Evolutionary conservation across 2,329 filamentous ascomycete species (phyloP).

Genomic region (Neonectria neomacrospora): DNA sequence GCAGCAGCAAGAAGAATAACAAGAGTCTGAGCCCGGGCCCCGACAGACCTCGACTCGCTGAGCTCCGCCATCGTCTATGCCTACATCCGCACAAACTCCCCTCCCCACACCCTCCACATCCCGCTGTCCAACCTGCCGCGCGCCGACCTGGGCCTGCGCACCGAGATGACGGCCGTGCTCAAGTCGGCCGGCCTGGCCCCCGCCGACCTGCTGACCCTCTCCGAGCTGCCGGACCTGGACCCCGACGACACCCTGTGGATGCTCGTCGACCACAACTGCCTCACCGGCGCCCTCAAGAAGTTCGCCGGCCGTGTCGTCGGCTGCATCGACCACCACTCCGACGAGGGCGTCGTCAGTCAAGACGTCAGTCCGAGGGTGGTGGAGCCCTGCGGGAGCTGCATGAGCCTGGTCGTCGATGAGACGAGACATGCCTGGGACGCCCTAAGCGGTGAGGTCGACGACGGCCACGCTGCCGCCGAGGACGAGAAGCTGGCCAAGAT

Average conservation of each 20-base stretch:
- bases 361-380: conserved; percentile 69
- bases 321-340: conserved; percentile 82
- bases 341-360: conserved; percentile 67
- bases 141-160: conserved; percentile 75
- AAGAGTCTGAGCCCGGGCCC: neutral
- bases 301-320: conserved; percentile 68
- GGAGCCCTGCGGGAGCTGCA: conserved; percentile 76
- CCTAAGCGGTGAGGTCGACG: conserved; percentile 44
- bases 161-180: conserved; percentile 76
- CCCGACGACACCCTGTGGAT: conserved; percentile 73
- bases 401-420: conserved; percentile 74
- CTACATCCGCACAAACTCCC: conserved; percentile 74
- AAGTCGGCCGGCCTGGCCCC: conserved; percentile 66
- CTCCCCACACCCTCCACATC: conserved; percentile 69
- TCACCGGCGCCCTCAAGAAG: conserved; percentile 69
- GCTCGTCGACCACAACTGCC: conserved; percentile 82
- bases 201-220: conserved; percentile 72
- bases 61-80: conserved; percentile 79
- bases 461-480: conserved; percentile 45
- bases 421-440: conserved; percentile 67
- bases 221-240: conserved; percentile 60
- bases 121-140: conserved; percentile 78
- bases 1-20: neutral
- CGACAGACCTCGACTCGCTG: conserved; percentile 80
- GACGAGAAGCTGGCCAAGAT: conserved; percentile 73